phyloP scores from a whole-genome alignment of 306 rosid species.

The cucumber (Cucumis sativus) region DNA sequence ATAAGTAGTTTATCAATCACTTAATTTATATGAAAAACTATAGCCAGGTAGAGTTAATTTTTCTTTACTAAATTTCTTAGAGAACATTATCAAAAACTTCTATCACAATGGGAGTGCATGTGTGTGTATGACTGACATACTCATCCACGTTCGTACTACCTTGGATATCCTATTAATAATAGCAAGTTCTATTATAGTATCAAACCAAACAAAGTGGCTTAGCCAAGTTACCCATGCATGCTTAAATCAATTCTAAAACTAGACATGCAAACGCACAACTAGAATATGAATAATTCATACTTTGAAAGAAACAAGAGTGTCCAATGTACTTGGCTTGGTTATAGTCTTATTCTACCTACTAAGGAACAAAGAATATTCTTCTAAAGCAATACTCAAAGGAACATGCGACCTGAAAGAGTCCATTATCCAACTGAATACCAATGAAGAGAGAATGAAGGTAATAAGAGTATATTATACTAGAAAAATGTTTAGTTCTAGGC shows the following conservation, averaged over 20 bases:
- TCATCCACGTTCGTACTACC: not conserved
- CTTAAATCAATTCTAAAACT: not conserved
- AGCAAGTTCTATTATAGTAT: not conserved
- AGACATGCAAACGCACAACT: not conserved
- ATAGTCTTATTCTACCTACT: not conserved
- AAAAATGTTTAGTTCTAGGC: not conserved
- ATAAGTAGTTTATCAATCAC: not conserved
- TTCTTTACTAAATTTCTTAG: not conserved
- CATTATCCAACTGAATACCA: not conserved
- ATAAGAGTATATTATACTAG: not conserved
- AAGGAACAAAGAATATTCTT: slow-evolving; percentile 4
- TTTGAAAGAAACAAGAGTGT: not conserved
- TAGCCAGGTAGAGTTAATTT: not conserved
- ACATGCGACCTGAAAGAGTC: not conserved
- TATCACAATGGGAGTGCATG: not conserved
- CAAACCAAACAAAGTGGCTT: not conserved
- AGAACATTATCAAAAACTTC: not conserved
- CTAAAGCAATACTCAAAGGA: not conserved
- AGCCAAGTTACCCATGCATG: not conserved
- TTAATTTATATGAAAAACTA: not conserved
- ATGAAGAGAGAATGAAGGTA: not conserved
- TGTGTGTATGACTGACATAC: not conserved
- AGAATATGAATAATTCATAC: not conserved
- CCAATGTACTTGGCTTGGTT: not conserved
- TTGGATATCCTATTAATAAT: not conserved